Percentiles rank a stretch among this genome's conserved stretches.
These are phyloP conservation scores for Solanum verrucosum DNA, from an alignment of 257 asterid species.

Conservation along the genomic window DNA sequence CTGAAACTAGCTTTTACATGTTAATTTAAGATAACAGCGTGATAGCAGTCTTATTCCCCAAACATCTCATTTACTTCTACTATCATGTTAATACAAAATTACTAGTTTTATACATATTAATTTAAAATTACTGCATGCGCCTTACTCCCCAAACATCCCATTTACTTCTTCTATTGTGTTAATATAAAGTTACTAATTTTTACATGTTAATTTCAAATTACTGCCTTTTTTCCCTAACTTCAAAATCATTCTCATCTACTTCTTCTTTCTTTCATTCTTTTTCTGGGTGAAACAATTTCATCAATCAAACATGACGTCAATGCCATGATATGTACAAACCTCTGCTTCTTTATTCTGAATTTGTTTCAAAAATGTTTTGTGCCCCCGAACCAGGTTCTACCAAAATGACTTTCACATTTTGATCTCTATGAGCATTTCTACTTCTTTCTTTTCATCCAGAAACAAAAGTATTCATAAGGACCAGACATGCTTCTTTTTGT, in stretches of 20 bases:
- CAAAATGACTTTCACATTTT: not conserved
- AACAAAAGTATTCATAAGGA: not conserved
- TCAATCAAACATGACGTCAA: not conserved
- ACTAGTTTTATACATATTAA: not conserved
- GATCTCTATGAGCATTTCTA: not conserved
- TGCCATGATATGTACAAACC: not conserved
- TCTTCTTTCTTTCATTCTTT: not conserved
- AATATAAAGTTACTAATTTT: not conserved
- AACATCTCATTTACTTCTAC: not conserved
- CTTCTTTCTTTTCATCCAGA: not conserved
- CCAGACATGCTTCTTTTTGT: not conserved
- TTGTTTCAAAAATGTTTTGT: not conserved
- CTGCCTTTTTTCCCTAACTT: not conserved
- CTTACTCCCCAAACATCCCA: not conserved
- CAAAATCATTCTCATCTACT: not conserved
- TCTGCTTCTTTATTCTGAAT: not conserved
- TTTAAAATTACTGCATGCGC: not conserved
- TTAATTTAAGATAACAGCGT: not conserved
- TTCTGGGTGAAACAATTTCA: not conserved
- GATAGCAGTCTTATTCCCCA: not conserved
- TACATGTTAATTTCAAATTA: not conserved
- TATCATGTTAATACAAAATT: not conserved
- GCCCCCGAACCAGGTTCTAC: not conserved
- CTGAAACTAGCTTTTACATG: not conserved
- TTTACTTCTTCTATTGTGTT: not conserved